Evolutionary conservation across 2,329 filamentous ascomycete genomes (phyloP).

Genomic region (Arthrinium phaeospermum): DNA sequence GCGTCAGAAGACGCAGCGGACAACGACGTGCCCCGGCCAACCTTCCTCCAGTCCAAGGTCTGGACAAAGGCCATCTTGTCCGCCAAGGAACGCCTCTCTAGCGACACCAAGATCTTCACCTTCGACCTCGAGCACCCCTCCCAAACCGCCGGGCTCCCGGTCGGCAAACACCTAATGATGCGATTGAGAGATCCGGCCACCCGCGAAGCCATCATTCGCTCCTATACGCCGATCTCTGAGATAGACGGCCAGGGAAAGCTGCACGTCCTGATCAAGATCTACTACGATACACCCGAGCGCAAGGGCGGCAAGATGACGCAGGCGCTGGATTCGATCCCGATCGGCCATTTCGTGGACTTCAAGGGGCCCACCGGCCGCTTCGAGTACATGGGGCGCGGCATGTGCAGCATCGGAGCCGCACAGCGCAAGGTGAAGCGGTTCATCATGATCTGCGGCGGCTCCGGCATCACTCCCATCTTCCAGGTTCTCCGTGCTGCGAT

Average conservation of each 20-base stretch:
- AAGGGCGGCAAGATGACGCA: slow-evolving; percentile 82
- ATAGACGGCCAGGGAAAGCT: slow-evolving; percentile 64
- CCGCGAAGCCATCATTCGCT: slow-evolving; percentile 76
- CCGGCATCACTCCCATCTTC: slow-evolving; percentile 91
- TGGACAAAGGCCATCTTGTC: slow-evolving; percentile 78
- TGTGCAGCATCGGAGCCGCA: slow-evolving; percentile 64
- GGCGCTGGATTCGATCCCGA: slow-evolving; percentile 73
- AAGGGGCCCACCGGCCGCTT: slow-evolving; percentile 90
- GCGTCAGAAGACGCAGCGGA: slow-evolving; percentile 34
- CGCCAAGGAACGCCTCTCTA: slow-evolving; percentile 72
- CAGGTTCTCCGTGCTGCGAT: slow-evolving; percentile 82
- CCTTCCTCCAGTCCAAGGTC: slow-evolving; percentile 72
- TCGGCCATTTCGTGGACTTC: slow-evolving; percentile 79
- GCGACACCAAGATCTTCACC: slow-evolving; percentile 81
- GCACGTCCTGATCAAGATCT: slow-evolving; percentile 83
- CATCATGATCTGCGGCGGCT: slow-evolving; percentile 86
- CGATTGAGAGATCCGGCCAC: slow-evolving; percentile 75
- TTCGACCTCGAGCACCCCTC: slow-evolving; percentile 76
- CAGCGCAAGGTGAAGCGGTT: slow-evolving; percentile 67
- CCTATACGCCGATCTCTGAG: slow-evolving; percentile 85
- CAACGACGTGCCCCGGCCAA: slow-evolving; percentile 51
- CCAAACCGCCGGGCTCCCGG: slow-evolving; percentile 77
- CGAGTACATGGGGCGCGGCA: slow-evolving; percentile 73
- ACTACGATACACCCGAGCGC: slow-evolving; percentile 62
- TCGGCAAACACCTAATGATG: slow-evolving; percentile 88